Evolutionary conservation across 73 alveolate genomes (phyloP).

Genomic region (Symbiodinium pilosum): DNA sequence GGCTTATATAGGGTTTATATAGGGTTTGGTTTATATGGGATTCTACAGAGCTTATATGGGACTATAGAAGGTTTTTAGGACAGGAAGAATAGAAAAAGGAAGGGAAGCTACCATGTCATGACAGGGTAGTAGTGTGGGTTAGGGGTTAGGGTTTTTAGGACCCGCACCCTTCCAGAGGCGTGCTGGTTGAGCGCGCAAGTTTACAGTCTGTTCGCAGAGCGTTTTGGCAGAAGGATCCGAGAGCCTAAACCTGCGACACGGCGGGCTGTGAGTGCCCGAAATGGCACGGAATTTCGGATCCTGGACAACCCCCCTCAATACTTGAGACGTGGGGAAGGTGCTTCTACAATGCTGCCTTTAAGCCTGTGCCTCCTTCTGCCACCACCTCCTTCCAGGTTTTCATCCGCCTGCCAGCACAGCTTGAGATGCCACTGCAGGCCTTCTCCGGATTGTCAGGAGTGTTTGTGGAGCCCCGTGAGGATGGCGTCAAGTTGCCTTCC

Average conservation of each 20-base stretch:
- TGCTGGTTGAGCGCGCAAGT: no score
- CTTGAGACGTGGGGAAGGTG: constrained; percentile 7
- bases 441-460: background rate
- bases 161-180: no score
- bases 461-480: background rate
- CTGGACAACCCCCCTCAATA: background rate
- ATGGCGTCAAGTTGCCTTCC: background rate
- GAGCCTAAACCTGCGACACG: background rate
- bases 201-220: no score
- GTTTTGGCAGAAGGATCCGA: background rate
- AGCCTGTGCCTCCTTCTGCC: background rate
- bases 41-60: no score
- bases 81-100: no score
- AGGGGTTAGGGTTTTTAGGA: no score
- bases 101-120: no score
- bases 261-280: background rate
- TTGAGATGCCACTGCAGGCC: background rate
- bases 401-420: background rate
- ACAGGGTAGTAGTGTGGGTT: no score
- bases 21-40: no score
- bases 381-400: background rate
- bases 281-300: background rate
- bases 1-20: no score
- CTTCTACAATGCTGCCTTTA: no score
- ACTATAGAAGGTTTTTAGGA: no score